Conservation (phyloP, 2,329 filamentous ascomycete genomes). For the Lasiodiplodia sp. region DNA sequence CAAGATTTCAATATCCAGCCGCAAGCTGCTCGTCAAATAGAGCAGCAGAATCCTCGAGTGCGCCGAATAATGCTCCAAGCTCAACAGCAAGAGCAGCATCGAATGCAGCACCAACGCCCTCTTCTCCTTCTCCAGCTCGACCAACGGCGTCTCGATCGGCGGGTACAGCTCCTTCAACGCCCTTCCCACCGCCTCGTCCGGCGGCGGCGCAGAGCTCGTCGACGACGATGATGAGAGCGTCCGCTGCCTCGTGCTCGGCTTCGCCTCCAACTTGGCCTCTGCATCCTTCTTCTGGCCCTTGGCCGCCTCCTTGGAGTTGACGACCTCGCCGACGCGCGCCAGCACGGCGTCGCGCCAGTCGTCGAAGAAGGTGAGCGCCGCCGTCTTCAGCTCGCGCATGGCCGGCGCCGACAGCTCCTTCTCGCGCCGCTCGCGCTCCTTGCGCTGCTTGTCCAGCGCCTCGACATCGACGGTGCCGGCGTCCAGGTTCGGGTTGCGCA, state of each 20-base stretch:
- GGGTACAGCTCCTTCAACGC: slow-evolving; percentile 41
- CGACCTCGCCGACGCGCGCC: slow-evolving; percentile 73
- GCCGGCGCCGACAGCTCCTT: slow-evolving; percentile 59
- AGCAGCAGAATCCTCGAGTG: slow-evolving; percentile 76
- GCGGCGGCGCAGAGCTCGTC: slow-evolving; percentile 31
- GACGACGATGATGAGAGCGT: slow-evolving; percentile 34
- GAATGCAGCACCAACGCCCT: slow-evolving; percentile 74
- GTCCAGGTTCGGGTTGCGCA: slow-evolving; percentile 32
- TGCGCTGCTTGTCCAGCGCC: slow-evolving; percentile 32
- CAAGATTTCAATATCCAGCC: slow-evolving; percentile 69
- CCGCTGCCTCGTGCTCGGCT: slow-evolving; percentile 29
- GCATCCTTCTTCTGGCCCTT: slow-evolving; percentile 42
- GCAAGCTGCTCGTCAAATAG: slow-evolving; percentile 72
- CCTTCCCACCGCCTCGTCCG: slow-evolving; percentile 39
- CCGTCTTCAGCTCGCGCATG: slow-evolving; percentile 72
- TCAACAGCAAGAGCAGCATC: slow-evolving; percentile 74
- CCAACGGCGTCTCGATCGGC: slow-evolving; percentile 56
- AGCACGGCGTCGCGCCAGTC: slow-evolving; percentile 80
- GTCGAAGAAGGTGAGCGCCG: slow-evolving; percentile 74
- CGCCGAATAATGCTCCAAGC: slow-evolving; percentile 79
- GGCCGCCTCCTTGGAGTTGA: slow-evolving; percentile 48
- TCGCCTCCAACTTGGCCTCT: slow-evolving; percentile 26
- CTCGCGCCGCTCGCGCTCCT: slow-evolving; percentile 49
- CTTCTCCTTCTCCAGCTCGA: slow-evolving; percentile 65
- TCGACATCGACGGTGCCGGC: slow-evolving; percentile 34